These are phyloP conservation scores for Carpinus viminea DNA, from an alignment of 306 rosid species.

Conservation along the genomic window DNA sequence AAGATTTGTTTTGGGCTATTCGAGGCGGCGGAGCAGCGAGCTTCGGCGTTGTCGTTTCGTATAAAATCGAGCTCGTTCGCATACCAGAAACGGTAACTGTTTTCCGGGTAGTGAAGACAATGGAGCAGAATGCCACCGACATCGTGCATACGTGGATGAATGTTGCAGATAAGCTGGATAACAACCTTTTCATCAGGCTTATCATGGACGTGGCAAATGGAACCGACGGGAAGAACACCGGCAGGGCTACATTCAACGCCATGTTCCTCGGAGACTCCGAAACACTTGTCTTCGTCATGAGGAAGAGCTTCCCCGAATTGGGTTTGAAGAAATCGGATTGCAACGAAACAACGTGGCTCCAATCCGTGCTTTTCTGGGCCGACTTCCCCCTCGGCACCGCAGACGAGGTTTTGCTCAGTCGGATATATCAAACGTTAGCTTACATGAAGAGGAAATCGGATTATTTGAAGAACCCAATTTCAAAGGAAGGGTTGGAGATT, in stretches of 20 bases:
- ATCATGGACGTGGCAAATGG: not conserved
- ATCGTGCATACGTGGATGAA: constrained; percentile 23
- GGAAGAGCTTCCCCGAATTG: constrained; percentile 28
- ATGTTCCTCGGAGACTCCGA: constrained; percentile 20
- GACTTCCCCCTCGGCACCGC: constrained; percentile 2
- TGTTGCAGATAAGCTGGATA: constrained; percentile 23
- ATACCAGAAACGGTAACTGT: constrained; percentile 30
- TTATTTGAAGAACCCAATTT: constrained; percentile 32
- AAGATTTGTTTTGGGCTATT: constrained; percentile 50
- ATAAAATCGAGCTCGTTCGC: constrained; percentile 30
- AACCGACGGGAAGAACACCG: constrained; percentile 6
- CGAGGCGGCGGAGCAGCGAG: constrained; percentile 45
- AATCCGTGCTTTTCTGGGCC: constrained; percentile 26
- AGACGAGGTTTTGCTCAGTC: constrained; percentile 22
- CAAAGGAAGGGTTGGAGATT: constrained; percentile 25
- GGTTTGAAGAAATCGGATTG: constrained; percentile 26
- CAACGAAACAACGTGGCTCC: constrained; percentile 36
- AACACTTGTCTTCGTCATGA: constrained; percentile 15
- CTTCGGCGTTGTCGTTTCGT: constrained; percentile 40
- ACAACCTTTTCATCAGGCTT: constrained; percentile 20
- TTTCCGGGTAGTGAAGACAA: constrained; percentile 6
- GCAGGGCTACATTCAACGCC: constrained; percentile 8
- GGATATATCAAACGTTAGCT: not conserved
- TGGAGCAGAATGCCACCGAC: constrained; percentile 20
- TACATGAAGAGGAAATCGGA: constrained; percentile 31